Evolutionary conservation across 805 yeast species (phyloP).

Genomic region (Suhomyces sp.): DNA sequence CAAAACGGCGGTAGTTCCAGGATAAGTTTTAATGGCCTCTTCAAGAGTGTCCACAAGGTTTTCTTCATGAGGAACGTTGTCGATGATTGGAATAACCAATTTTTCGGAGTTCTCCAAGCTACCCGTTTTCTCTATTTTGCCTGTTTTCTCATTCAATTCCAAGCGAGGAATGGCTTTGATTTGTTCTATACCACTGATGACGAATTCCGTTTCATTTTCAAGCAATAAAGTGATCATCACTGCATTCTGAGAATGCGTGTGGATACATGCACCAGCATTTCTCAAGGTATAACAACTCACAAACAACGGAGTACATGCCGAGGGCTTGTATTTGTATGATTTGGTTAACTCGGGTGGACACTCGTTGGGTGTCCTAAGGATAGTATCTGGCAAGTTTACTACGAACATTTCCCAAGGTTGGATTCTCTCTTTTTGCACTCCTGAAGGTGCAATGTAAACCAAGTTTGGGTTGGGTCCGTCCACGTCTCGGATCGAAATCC

Average conservation of each 20-base stretch:
- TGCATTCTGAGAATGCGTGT: constrained; percentile 89
- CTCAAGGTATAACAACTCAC: constrained; percentile 65
- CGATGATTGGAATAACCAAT: constrained; percentile 84
- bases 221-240: constrained; percentile 75
- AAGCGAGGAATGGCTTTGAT: constrained; percentile 83
- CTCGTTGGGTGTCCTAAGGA: constrained; percentile 58
- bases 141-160: constrained; percentile 25
- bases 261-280: constrained; percentile 89
- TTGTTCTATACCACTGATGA: constrained; percentile 81
- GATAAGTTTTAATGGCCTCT: constrained; percentile 65
- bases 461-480: constrained; percentile 44
- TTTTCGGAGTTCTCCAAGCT: constrained; percentile 71
- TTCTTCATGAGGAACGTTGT: constrained; percentile 86
- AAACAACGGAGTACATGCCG: constrained; percentile 91
- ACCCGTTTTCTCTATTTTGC: constrained; percentile 57
- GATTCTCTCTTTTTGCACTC: constrained; percentile 91
- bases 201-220: constrained; percentile 61
- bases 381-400: constrained; percentile 54
- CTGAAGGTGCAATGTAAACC: constrained; percentile 88
- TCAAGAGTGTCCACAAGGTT: constrained; percentile 68
- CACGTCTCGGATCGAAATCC: constrained; percentile 68
- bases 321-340: constrained; percentile 64
- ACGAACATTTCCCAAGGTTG: constrained; percentile 80
- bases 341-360: constrained; percentile 38
- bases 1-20: constrained; percentile 78